Evolutionary conservation across 371 early-diverging fungal species (phyloP), one percentile per base, ranked within the genome.

Genomic region (Mortierella sp.): DNA sequence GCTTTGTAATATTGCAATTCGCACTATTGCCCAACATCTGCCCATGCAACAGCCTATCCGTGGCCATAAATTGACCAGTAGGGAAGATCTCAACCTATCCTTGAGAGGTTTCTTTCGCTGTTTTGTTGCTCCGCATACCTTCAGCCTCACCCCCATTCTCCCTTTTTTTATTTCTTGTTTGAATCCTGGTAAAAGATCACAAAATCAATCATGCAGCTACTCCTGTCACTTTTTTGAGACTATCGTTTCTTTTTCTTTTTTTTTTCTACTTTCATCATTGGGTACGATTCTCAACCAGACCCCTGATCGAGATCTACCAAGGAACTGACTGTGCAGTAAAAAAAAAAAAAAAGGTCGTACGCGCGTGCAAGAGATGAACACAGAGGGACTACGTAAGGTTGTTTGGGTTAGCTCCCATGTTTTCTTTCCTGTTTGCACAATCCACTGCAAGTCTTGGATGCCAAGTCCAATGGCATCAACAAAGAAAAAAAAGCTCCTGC

Each of bases 341-440:
- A 51, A 18, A 49, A 35, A 51, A 51, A 51, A 18, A 49, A 35
- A 51, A 18, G 0, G 41, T 21, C 51, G 21, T 21, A 51, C 51
- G 18, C 21, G 51, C 51, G 27, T 55, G n/a, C 16, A n/a, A 55
- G 7, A 4, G n/a, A 16, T n/a, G 55, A 55, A 54, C 54, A 24
- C 54, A 24, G 21, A 24, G 16, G 21, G 21, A 12, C n/a, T 12
- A 32, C 4, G 29, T 32, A 29, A 32, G 32, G 29, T 16, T 60
- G 3, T 60, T 60, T 60, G 29, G 7, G n/a, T 58, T 58, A 11
- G n/a, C n/a, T 58, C 32, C 27, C 58, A 3, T 11, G 29, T 27
- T 5, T 51, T 51, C 14, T 58, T 58, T 58, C 60, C 60, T 60
- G 60, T 60, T 60, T 60, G 32, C 60, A 16, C 60, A 60, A 60